Percentiles rank a stretch among this genome's conserved stretches.
Conservation (phyloP, 1,139 yeast species). For the Oligophagozyma castellii region DNA sequence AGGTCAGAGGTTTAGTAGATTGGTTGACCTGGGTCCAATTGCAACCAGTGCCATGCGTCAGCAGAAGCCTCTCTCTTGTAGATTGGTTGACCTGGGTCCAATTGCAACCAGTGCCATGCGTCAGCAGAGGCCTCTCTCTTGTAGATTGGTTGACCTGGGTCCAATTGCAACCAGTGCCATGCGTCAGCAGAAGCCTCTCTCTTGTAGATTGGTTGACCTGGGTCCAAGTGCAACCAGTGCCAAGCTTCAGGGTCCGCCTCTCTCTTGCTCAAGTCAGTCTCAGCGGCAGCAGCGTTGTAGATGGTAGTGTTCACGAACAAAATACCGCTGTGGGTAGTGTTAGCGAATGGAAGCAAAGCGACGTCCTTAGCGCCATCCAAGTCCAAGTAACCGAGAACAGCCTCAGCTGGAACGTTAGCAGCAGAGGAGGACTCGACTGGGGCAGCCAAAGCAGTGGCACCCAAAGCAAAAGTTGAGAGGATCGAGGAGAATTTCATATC, state of each 20-base stretch:
- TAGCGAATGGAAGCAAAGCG: constrained; percentile 8
- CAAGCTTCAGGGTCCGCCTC: constrained; percentile 4
- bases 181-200: constrained; percentile 18
- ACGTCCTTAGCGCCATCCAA: constrained; percentile 7
- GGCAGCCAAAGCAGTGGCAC: neutral
- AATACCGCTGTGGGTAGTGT: constrained; percentile 7
- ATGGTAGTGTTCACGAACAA: constrained; percentile 10
- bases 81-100: constrained; percentile 9
- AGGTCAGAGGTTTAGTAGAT: no score
- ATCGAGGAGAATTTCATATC: neutral
- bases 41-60: constrained; percentile 16
- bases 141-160: constrained; percentile 8
- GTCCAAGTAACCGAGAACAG: constrained; percentile 9
- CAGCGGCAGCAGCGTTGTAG: constrained; percentile 6
- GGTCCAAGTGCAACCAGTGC: constrained; percentile 6
- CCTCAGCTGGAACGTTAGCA: constrained; percentile 8
- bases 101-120: constrained; percentile 13
- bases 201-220: constrained; percentile 13
- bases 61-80: constrained; percentile 8
- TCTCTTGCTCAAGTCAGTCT: constrained; percentile 3
- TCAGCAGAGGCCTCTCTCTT: constrained; percentile 12
- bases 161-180: constrained; percentile 8
- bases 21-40: constrained; percentile 13
- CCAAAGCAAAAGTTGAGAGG: neutral
- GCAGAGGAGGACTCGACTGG: constrained; percentile 1